Conservation (phyloP, 2,329 filamentous ascomycete genomes). For the Berkeleyomyces basicola region DNA sequence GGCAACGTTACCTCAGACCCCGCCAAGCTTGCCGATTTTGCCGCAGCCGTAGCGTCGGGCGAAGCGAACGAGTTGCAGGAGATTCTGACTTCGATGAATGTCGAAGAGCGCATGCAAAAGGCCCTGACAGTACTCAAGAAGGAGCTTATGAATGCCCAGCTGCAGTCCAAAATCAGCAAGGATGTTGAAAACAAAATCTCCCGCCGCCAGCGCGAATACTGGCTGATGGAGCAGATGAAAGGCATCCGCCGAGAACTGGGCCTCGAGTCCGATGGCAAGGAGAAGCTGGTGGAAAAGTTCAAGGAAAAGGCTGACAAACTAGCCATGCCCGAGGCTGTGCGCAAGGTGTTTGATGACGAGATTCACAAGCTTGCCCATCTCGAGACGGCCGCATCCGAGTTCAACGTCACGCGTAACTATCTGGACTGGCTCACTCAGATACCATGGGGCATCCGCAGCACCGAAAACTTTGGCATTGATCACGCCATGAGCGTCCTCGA, state of each 20-base stretch:
- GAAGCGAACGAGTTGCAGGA: constrained; percentile 87
- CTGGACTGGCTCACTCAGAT: constrained; percentile 98
- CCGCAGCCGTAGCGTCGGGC: constrained; percentile 87
- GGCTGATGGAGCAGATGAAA: constrained; percentile 99
- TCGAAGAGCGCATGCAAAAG: constrained; percentile 85
- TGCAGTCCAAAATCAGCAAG: constrained; percentile 94
- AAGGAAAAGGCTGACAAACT: constrained; percentile 86
- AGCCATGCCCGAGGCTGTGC: constrained; percentile 91
- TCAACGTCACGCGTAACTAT: constrained; percentile 97
- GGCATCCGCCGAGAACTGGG: constrained; percentile 89
- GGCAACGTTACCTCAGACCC: constrained; percentile 93
- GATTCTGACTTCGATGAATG: constrained; percentile 72
- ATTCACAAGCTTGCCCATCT: constrained; percentile 92
- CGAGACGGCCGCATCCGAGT: constrained; percentile 90
- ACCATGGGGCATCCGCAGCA: constrained; percentile 87
- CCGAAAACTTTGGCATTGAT: constrained; percentile 90
- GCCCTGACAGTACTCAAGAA: constrained; percentile 88
- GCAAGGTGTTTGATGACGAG: constrained; percentile 96
- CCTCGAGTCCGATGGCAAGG: constrained; percentile 93
- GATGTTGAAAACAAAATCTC: constrained; percentile 96
- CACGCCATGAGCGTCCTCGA: constrained; percentile 83
- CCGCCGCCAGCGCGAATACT: constrained; percentile 94
- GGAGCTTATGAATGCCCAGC: constrained; percentile 92
- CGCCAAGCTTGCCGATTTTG: constrained; percentile 89
- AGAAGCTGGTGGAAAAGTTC: constrained; percentile 95